Percentiles rank a stretch among this genome's conserved stretches.
Conservation (phyloP, 805 yeast species). For the Spathaspora gorwiae region DNA sequence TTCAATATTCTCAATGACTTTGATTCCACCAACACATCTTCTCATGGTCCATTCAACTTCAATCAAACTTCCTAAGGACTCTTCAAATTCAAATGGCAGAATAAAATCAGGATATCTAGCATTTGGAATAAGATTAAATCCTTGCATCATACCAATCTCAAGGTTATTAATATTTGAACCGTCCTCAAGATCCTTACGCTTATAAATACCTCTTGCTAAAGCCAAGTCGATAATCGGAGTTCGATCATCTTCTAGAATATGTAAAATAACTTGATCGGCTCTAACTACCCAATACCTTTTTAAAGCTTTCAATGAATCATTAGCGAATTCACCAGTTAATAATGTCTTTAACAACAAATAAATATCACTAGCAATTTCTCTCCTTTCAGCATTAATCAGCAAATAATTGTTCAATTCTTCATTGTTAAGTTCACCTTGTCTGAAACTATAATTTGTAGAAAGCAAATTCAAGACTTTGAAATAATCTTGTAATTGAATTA, state of each 20-base stretch:
- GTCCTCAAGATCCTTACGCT: conserved; percentile 31
- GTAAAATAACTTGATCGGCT: conserved; percentile 38
- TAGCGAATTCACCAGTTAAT: conserved; percentile 27
- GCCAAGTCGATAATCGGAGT: conserved; percentile 36
- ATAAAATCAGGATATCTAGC: conserved; percentile 31
- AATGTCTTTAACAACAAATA: conserved; percentile 33
- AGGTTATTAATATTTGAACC: conserved; percentile 37
- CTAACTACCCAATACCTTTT: conserved; percentile 31
- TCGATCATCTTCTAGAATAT: conserved; percentile 38
- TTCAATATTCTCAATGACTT: conserved; percentile 34
- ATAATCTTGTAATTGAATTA: conserved; percentile 48
- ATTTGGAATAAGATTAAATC: conserved; percentile 27
- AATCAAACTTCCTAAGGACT: conserved; percentile 16
- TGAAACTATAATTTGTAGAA: conserved; percentile 44
- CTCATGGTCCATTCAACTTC: conserved; percentile 40
- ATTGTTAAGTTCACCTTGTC: conserved; percentile 47
- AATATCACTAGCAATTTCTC: conserved; percentile 29
- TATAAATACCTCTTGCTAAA: conserved; percentile 30
- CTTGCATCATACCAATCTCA: conserved; percentile 35
- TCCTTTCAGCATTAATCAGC: conserved; percentile 30
- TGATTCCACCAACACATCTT: conserved; percentile 39
- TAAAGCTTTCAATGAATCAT: conserved; percentile 15
- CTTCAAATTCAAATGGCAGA: conserved; percentile 20
- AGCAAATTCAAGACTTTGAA: conserved; percentile 38
- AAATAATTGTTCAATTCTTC: conserved; percentile 42